phyloP scores from a whole-genome alignment of 768 basidiomycete species.

The Clathrus columnatus region DNA sequence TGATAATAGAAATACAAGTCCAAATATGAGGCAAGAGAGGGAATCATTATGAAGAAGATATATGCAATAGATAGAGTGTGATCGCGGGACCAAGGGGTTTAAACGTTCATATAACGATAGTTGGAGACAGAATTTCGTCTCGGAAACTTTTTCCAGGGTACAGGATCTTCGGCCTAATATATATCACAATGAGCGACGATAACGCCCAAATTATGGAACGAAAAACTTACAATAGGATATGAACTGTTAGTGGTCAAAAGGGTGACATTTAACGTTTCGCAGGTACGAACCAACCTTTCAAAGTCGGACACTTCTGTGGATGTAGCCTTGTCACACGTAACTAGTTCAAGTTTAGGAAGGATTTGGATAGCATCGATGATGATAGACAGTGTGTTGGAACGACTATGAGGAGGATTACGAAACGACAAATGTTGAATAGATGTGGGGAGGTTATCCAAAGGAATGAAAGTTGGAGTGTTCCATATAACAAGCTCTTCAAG shows the following conservation, averaged over 20 bases:
- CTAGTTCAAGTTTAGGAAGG: constrained; percentile 26
- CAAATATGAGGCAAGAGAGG: not conserved
- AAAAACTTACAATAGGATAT: not conserved
- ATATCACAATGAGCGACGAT: not conserved
- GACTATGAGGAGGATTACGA: constrained; percentile 22
- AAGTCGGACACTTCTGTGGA: constrained; percentile 18
- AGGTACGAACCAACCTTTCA: constrained; percentile 19
- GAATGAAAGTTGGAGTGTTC: constrained; percentile 27
- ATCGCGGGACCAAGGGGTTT: too few relatives aligned
- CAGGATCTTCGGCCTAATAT: not conserved
- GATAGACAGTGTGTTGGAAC: constrained; percentile 19
- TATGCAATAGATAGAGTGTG: not conserved
- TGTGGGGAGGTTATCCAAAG: constrained; percentile 26
- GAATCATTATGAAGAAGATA: not conserved
- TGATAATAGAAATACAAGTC: not conserved
- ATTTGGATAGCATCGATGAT: constrained; percentile 25
- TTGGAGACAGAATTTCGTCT: constrained; percentile 1
- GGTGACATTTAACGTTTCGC: constrained; percentile 13
- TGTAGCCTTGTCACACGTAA: constrained; percentile 27
- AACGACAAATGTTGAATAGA: constrained; percentile 34
- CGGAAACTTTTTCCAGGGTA: not conserved
- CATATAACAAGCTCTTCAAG: constrained; percentile 34
- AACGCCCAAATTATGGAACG: not conserved
- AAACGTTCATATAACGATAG: not conserved
- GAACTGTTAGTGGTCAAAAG: not conserved